A percentile compares a stretch with the other conserved stretches of the same genome.
phyloP scores from a whole-genome alignment of 2,329 filamentous ascomycete species.

The Simplicillium aogashimaense region DNA sequence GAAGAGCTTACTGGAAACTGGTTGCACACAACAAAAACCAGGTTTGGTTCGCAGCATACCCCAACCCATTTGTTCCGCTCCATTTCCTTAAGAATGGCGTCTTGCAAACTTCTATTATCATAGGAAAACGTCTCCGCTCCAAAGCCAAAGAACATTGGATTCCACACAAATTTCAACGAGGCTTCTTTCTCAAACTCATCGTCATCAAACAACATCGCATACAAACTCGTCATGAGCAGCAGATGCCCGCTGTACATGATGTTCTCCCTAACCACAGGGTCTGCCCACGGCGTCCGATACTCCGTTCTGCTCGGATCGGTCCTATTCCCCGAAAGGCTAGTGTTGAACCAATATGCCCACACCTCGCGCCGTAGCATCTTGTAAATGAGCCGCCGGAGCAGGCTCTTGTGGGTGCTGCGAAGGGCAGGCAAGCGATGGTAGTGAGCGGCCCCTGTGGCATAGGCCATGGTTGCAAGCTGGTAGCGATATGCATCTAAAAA shows the following conservation, averaged over 20 bases:
- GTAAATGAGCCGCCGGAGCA: slow-evolving; percentile 23
- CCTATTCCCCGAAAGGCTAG: slow-evolving; percentile 19
- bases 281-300: slow-evolving; percentile 28
- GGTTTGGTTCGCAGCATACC: slow-evolving; percentile 32
- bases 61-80: slow-evolving; percentile 26
- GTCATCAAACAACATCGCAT: slow-evolving; percentile 31
- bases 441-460: slow-evolving; percentile 23
- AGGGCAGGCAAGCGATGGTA: slow-evolving; percentile 26
- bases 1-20: slow-evolving; percentile 30
- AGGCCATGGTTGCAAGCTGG: slow-evolving; percentile 29
- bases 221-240: slow-evolving; percentile 26
- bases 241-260: slow-evolving; percentile 32
- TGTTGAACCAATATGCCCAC: slow-evolving; percentile 32
- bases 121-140: slow-evolving; percentile 24
- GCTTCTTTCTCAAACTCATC: slow-evolving; percentile 23
- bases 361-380: slow-evolving; percentile 31
- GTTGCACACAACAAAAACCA: slow-evolving; percentile 28
- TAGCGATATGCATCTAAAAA: slow-evolving; percentile 25
- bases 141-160: slow-evolving; percentile 26
- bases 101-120: slow-evolving; percentile 19
- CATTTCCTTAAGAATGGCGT: slow-evolving; percentile 24
- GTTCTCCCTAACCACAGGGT: slow-evolving; percentile 27
- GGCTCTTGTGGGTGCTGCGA: slow-evolving; percentile 19
- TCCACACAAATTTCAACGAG: slow-evolving; percentile 24
- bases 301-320: slow-evolving; percentile 26